Evolutionary conservation across 192 early-diverging fungal genomes (phyloP), one percentile per base, ranked within the genome.

Genomic region (Dissophora ornata): DNA sequence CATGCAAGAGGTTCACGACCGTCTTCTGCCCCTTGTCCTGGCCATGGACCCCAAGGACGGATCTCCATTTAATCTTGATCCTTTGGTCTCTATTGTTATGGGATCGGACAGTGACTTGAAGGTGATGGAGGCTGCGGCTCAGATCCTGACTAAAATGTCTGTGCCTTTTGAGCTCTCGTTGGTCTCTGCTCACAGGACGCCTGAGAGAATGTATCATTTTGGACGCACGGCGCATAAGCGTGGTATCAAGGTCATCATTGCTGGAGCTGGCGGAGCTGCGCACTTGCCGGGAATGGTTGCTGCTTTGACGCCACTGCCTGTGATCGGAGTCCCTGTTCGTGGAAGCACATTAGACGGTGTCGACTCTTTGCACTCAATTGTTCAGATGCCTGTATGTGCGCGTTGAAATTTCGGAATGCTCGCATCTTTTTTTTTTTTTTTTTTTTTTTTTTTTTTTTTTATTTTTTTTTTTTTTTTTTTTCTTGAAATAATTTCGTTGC

Each of bases 241-340:
- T 55, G 98, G 98, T 4, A 66, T 99, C 19, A 96, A 96, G 80
- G 96, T 92, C 18, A 97, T 99, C 57, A 98, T 99, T 82, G 98
- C 98, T 12, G 98, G 92, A 28, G 98, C 98, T 36, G 98, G 98
- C 25, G 98, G 98, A 45, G 98, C 98, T 9, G 98, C 98, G 16
- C 97, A 98, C 83, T 85, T 99, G 51, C 98, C 98, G 6, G 98
- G 98, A 24, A 99, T 99, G 98, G 97, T 98, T 7, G 98, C 98
- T 24, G 96, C 96, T 25, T 84, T 97, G 66, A 98, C 98, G 3
- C 92, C 95, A n/a, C 81, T 99, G 18, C 98, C 96, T 6, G 98
- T 99, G 42, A 93, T 99, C 59, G 98, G 98, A 40, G 96, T 98
- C 2, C 98, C 98, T 19, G 93, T 99, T 30, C 95, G 95, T 45